Percentiles rank a stretch among this genome's conserved stretches.
These are phyloP conservation scores for Backusella parvicylindrica DNA, from an alignment of 192 early-diverging fungal genomes.

Conservation along the genomic window DNA sequence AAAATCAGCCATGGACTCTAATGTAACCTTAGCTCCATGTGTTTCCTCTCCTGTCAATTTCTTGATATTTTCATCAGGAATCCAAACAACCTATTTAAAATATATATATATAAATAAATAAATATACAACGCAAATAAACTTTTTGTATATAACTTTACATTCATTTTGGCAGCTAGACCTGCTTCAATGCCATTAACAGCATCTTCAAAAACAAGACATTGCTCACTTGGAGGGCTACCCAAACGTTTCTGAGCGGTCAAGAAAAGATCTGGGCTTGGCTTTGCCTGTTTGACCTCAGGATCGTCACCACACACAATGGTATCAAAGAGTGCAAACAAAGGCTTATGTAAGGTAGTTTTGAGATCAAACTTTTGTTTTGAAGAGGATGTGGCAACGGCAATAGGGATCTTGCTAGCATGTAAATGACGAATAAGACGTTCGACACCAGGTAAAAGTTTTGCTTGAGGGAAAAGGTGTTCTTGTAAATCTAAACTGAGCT, in stretches of 20 bases:
- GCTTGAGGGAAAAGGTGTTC: slow-evolving; percentile 58
- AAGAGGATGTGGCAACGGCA: slow-evolving; percentile 81
- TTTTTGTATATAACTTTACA: slow-evolving; percentile 27
- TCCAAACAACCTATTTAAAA: slow-evolving; percentile 67
- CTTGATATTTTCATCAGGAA: slow-evolving; percentile 71
- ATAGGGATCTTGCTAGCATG: slow-evolving; percentile 73
- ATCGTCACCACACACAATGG: slow-evolving; percentile 88
- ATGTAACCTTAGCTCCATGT: slow-evolving; percentile 50
- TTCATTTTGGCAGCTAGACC: slow-evolving; percentile 79
- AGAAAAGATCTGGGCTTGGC: slow-evolving; percentile 90
- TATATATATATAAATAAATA: background rate
- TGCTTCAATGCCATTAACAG: slow-evolving; percentile 77
- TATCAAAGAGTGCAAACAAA: slow-evolving; percentile 81
- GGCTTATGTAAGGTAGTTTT: slow-evolving; percentile 71
- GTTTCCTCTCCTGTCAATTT: slow-evolving; percentile 38
- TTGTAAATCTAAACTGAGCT: slow-evolving; percentile 52
- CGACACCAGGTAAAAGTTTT: slow-evolving; percentile 63
- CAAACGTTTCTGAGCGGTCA: slow-evolving; percentile 60
- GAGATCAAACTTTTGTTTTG: slow-evolving; percentile 63
- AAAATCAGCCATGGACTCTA: slow-evolving; percentile 65
- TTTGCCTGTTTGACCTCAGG: slow-evolving; percentile 73
- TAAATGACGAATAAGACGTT: slow-evolving; percentile 72
- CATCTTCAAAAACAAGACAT: slow-evolving; percentile 94
- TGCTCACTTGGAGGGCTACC: slow-evolving; percentile 47
- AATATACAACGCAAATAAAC: background rate